Conservation (phyloP, 2,329 filamentous ascomycete genomes). For the Tolypocladium album region DNA sequence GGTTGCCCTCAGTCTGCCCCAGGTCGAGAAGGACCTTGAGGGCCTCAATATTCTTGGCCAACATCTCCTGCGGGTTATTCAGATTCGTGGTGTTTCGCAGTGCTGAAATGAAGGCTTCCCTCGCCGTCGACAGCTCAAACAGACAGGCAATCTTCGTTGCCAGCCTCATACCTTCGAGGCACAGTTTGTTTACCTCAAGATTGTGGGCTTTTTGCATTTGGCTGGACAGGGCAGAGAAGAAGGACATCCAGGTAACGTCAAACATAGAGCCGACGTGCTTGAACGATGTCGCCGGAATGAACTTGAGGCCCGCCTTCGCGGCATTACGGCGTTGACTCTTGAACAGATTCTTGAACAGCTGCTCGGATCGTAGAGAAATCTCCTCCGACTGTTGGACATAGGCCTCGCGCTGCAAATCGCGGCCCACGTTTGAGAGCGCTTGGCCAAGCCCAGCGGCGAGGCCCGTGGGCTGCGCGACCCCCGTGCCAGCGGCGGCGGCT, state of each 20-base stretch:
- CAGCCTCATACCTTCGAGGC: conserved; percentile 90
- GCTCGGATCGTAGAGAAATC: conserved; percentile 62
- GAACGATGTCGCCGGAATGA: conserved; percentile 86
- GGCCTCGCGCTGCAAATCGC: conserved; percentile 84
- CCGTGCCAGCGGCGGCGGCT: conserved; percentile 65
- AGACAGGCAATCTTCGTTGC: conserved; percentile 88
- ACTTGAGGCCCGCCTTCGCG: conserved; percentile 57
- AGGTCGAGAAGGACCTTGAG: conserved; percentile 86
- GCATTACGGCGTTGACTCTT: conserved; percentile 78
- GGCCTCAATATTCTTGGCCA: conserved; percentile 92
- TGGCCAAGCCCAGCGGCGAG: conserved; percentile 78
- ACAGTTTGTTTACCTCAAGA: conserved; percentile 80
- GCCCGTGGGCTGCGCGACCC: conserved; percentile 49
- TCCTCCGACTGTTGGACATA: conserved; percentile 94
- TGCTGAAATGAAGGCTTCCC: conserved; percentile 89
- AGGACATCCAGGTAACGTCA: conserved; percentile 98
- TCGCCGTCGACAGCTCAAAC: conserved; percentile 85
- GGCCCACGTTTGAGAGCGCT: conserved; percentile 81
- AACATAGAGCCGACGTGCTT: conserved; percentile 98
- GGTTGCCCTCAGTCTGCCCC: conserved; percentile 84
- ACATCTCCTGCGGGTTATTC: conserved; percentile 90
- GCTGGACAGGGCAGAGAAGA: conserved; percentile 86
- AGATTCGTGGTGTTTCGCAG: conserved; percentile 90
- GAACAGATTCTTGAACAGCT: conserved; percentile 88
- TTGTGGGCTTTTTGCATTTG: conserved; percentile 92